Base-by-base conservation (phyloP, 805 yeast species). In the Citeromyces matritensis region DNA sequence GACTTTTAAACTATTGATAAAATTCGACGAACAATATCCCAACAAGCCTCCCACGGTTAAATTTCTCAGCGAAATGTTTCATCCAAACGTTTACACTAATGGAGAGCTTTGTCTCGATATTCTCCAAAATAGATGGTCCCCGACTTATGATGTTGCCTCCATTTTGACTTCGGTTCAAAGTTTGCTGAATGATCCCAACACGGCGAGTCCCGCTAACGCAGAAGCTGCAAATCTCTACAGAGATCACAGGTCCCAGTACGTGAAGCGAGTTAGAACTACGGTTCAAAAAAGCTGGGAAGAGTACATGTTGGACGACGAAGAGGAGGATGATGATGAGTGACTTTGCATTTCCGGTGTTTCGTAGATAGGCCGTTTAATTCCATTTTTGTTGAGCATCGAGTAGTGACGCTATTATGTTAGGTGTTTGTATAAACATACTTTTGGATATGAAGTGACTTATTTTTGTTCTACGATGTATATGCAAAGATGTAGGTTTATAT, bases 51-150 rank as follows among this genome's bases (percentile, higher is more conserved):
- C 98, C 2, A 63, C 69, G 35, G 98, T 91, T 29, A 79, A 82
- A 50, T 91, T 91, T 51, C 61, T 86, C 26, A 76, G 88, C 38
- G 88, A 82, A 45, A 91, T 91, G 95, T 91, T 91, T 53, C 98
- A 91, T 51, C 98, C 98, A 3, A 91, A 91, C 49, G 97, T 91
- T 3, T 91, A 91, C 48, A 94, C 94, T 7, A 69, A 77, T 30
- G 98, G 98, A 15, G 97, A 91, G 47, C 70, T 91, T 39, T 91
- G 98, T 58, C 66, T 91, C 39, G 98, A 91, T 57, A 91, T 91
- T 42, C 61, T 91, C 42, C 98, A 91, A 51, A 91, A 88, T 58
- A 67, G 97, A 50, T 91, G 98, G 98, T 80, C 94, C 15, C 98
- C 98, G 9, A 91, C 98, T 1, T 91, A 88, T 49, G 98, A 91